Evolutionary conservation across 1,139 yeast genomes (phyloP).

Genomic region (Taphrina pruni): DNA sequence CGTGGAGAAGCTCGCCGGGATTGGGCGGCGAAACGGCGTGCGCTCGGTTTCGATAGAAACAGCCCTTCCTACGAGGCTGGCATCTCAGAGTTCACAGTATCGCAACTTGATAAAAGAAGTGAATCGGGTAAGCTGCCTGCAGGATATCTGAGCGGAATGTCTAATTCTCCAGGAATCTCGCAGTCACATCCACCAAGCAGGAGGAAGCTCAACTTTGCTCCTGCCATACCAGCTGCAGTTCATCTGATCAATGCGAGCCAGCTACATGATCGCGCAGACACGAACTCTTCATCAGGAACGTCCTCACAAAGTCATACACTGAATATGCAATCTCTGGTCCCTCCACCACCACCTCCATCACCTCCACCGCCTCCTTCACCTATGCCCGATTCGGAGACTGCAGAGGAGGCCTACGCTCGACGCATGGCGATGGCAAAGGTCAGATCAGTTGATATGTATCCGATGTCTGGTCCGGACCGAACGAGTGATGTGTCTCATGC

Average conservation of each 20-base stretch:
- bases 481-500: not conserved
- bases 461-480: not conserved
- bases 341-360: not conserved
- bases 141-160: not conserved
- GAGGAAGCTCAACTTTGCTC: slow-evolving; percentile 11
- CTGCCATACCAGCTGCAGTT: slow-evolving; percentile 7
- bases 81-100: not conserved
- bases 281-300: not conserved
- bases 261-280: not conserved
- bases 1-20: slow-evolving; percentile 9
- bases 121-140: not conserved
- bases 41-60: not conserved
- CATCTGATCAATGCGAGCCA: not conserved
- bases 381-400: not conserved
- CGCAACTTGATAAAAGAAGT: not conserved
- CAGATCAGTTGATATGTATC: not conserved
- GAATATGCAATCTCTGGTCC: not conserved
- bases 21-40: slow-evolving; percentile 1
- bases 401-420: slow-evolving; percentile 16
- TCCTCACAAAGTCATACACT: not conserved
- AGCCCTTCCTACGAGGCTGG: not conserved
- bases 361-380: slow-evolving; percentile 1
- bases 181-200: not conserved
- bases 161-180: not conserved
- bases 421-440: slow-evolving; percentile 1